These are phyloP conservation scores for Verticillium zaregamsianum DNA, from an alignment of 2,329 filamentous ascomycete genomes.

Conservation along the genomic window DNA sequence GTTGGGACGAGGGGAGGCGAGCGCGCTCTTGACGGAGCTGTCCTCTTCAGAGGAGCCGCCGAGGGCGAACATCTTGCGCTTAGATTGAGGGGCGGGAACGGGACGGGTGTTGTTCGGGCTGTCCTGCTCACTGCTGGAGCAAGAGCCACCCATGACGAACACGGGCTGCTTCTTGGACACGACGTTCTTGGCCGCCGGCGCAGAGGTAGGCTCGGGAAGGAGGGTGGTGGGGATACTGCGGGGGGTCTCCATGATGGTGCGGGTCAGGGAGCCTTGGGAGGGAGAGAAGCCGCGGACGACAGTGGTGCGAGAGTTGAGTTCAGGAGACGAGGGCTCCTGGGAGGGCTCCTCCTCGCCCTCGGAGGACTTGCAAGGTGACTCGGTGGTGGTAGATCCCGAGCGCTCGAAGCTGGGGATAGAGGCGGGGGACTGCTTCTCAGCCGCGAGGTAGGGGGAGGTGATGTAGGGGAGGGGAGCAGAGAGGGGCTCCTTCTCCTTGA, in stretches of 20 bases:
- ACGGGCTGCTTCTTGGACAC: constrained; percentile 60
- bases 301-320: constrained; percentile 53
- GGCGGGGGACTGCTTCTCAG: constrained; percentile 41
- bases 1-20: constrained; percentile 39
- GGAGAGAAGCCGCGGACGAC: constrained; percentile 86
- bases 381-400: constrained; percentile 40
- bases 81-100: constrained; percentile 25
- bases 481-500: constrained; percentile 76
- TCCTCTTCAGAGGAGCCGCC: constrained; percentile 69
- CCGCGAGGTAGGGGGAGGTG: constrained; percentile 29
- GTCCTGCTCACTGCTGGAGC: constrained; percentile 63
- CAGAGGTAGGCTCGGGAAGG: constrained; percentile 58
- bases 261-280: constrained; percentile 54
- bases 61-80: constrained; percentile 44
- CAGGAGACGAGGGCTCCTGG: constrained; percentile 28
- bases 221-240: constrained; percentile 47
- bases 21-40: constrained; percentile 61
- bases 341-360: constrained; percentile 45
- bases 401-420: constrained; percentile 28
- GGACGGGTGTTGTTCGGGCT: constrained; percentile 40
- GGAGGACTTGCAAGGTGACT: constrained; percentile 55
- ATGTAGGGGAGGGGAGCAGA: constrained; percentile 45
- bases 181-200: constrained; percentile 61
- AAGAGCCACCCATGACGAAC: constrained; percentile 75
- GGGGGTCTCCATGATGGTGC: constrained; percentile 42